Conservation (phyloP, 805 yeast genomes). For the Saturnispora sanitii region DNA sequence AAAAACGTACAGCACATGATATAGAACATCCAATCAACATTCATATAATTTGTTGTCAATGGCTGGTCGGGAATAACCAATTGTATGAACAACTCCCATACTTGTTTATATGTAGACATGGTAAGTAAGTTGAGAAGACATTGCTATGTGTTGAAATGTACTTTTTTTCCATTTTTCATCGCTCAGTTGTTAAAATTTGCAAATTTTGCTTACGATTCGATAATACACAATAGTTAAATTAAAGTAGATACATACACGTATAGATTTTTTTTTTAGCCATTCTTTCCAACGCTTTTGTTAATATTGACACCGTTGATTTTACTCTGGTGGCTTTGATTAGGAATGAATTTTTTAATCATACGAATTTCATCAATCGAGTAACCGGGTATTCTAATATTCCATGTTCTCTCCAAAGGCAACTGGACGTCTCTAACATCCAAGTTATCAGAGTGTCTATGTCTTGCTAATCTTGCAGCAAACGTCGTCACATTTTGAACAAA, state of each 20-base stretch:
- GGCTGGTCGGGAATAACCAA: conserved; percentile 5
- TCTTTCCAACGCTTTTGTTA: conserved; percentile 50
- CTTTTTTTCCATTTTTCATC: background rate
- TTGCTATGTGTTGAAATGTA: background rate
- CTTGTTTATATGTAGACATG: background rate
- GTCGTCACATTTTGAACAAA: conserved; percentile 84
- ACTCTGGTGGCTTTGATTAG: conserved; percentile 52
- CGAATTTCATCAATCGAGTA: conserved; percentile 86
- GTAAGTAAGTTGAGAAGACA: background rate
- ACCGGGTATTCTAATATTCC: conserved; percentile 95
- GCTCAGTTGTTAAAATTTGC: background rate
- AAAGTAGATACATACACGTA: background rate
- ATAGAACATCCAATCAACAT: conserved; percentile 12
- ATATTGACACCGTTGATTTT: conserved; percentile 61
- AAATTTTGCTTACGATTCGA: background rate
- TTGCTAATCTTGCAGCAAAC: conserved; percentile 91
- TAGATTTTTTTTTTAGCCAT: conserved; percentile 11
- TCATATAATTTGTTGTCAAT: conserved; percentile 5
- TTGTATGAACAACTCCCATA: background rate
- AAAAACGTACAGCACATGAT: conserved; percentile 7
- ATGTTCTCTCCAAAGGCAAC: conserved; percentile 80
- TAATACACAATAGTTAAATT: background rate
- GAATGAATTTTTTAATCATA: conserved; percentile 61
- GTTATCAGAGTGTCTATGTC: conserved; percentile 82
- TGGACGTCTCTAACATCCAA: conserved; percentile 87